Conservation (phyloP, 2,329 filamentous ascomycete species). For the Aspergillus pseudoglaucus region DNA sequence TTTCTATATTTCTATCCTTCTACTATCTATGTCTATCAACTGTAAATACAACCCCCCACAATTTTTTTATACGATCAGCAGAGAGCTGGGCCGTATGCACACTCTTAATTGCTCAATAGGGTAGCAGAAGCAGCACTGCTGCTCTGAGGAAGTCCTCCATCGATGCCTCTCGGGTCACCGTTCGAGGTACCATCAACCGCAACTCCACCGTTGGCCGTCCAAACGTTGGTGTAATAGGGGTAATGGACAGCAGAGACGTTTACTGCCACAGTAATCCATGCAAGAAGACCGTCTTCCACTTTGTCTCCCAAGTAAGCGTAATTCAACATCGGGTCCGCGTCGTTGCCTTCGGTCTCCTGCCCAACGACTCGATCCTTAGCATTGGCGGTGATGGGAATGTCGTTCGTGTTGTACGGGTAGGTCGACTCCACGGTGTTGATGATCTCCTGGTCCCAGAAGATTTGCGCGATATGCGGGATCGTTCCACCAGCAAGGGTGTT, state of each 20-base stretch:
- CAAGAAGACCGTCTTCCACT: conserved; percentile 9
- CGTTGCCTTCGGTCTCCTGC: conserved; percentile 7
- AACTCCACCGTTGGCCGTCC: background rate
- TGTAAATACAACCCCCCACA: background rate
- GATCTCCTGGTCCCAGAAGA: conserved; percentile 56
- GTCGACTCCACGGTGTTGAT: conserved; percentile 43
- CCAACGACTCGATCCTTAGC: conserved; percentile 9
- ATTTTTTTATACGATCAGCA: too few species aligned
- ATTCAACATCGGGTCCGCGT: conserved; percentile 10
- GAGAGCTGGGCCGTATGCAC: background rate
- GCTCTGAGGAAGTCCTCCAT: background rate
- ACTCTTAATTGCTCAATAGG: background rate
- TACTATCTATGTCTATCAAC: background rate
- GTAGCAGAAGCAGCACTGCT: background rate
- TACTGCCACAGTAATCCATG: conserved; percentile 10
- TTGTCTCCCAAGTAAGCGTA: conserved; percentile 10
- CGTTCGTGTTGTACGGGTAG: conserved; percentile 26
- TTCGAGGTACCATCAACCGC: background rate
- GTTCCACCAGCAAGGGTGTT: conserved; percentile 40
- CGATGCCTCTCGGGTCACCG: background rate
- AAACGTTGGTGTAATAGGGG: background rate
- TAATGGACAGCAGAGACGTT: conserved; percentile 5
- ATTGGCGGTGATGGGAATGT: conserved; percentile 8
- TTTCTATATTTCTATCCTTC: background rate
- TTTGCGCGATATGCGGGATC: conserved; percentile 55